Conservation (phyloP, 2,329 filamentous ascomycete species). For the Dactylellina sp. region DNA sequence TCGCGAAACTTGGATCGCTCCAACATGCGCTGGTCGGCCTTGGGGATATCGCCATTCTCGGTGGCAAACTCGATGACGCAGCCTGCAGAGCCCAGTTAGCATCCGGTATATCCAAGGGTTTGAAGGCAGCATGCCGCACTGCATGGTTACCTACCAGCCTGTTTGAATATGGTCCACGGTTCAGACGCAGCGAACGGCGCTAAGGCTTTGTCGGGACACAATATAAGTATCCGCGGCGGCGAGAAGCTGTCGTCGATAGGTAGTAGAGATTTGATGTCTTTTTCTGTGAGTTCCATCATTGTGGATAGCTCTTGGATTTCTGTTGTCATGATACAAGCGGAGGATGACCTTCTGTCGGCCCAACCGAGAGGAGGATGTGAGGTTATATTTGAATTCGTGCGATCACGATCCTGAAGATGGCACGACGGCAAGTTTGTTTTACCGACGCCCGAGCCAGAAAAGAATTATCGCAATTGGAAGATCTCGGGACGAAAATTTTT, state of each 20-base stretch:
- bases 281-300: constrained; percentile 25
- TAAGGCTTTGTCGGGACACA: constrained; percentile 55
- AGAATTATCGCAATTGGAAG: constrained; percentile 25
- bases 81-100: constrained; percentile 26
- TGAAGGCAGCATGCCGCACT: neutral
- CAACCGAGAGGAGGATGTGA: constrained; percentile 1
- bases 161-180: constrained; percentile 48
- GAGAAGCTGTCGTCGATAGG: constrained; percentile 49
- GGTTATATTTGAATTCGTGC: constrained; percentile 10
- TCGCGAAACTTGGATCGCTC: constrained; percentile 49
- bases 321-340: constrained; percentile 7
- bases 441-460: constrained; percentile 25
- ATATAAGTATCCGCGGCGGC: constrained; percentile 52
- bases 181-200: constrained; percentile 44
- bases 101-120: constrained; percentile 7
- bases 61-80: constrained; percentile 59
- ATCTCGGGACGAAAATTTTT: constrained; percentile 12
- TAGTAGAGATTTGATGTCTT: constrained; percentile 47
- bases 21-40: constrained; percentile 57
- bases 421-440: constrained; percentile 18
- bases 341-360: neutral
- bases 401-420: constrained; percentile 22
- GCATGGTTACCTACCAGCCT: constrained; percentile 39
- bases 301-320: constrained; percentile 11
- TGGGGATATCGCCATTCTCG: constrained; percentile 57